Percentiles rank a stretch among this genome's conserved stretches.
Evolutionary conservation across 2,329 filamentous ascomycete species (phyloP).

Genomic region (Beauveria sp.): DNA sequence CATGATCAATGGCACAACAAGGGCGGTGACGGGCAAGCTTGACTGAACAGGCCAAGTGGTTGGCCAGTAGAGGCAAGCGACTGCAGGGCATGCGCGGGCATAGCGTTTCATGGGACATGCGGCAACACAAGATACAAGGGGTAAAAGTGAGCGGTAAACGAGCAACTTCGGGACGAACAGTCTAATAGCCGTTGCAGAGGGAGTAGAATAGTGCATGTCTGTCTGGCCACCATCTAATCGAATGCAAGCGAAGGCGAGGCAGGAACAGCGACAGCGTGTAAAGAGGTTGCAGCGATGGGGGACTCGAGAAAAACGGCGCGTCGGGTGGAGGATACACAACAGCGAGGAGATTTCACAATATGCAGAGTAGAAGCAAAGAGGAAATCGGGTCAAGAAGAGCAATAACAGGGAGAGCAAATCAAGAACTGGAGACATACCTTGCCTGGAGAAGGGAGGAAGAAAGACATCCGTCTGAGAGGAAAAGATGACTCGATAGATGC

Average conservation of each 20-base stretch:
- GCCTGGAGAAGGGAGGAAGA: constrained; percentile 6
- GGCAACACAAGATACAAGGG: constrained; percentile 4
- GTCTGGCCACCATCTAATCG: background rate
- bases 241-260: background rate
- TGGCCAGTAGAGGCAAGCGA: background rate
- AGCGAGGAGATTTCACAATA: background rate
- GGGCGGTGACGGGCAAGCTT: background rate
- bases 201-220: background rate
- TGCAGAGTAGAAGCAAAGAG: background rate
- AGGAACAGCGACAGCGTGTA: background rate
- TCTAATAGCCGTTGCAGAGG: background rate
- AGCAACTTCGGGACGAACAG: background rate
- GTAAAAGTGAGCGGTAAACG: background rate
- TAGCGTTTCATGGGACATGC: constrained; percentile 2
- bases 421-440: background rate
- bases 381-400: background rate
- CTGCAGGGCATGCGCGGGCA: constrained; percentile 5
- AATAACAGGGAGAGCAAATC: background rate
- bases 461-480: constrained; percentile 7
- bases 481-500: background rate
- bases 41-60: background rate
- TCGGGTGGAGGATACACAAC: background rate
- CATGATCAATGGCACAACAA: background rate
- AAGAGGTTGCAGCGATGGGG: background rate
- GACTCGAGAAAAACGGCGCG: constrained; percentile 2